A percentile compares a stretch with the other conserved stretches of the same genome.
phyloP scores from a whole-genome alignment of 495 filamentous ascomycete genomes.

The Aspergillus ellipticus region DNA sequence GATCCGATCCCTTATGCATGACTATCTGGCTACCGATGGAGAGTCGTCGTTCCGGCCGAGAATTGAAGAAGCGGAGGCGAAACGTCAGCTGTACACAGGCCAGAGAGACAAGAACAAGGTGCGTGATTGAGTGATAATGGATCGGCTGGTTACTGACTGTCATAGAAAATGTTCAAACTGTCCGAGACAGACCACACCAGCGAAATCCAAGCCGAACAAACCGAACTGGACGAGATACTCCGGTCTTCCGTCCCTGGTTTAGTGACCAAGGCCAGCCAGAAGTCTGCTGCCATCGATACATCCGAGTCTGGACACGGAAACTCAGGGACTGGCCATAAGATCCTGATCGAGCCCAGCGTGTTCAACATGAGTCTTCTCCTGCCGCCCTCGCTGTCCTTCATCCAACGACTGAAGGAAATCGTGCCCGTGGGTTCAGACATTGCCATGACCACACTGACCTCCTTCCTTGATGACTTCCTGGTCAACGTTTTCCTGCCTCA shows the following conservation, averaged over 20 bases:
- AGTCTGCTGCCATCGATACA: conserved; percentile 31
- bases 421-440: conserved; percentile 83
- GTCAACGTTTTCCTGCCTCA: conserved; percentile 98
- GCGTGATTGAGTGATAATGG: neutral
- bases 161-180: conserved; percentile 79
- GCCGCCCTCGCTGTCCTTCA: conserved; percentile 88
- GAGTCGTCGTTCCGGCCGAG: conserved; percentile 53
- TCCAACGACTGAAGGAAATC: conserved; percentile 85
- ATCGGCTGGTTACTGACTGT: conserved; percentile 19
- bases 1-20: conserved; percentile 90
- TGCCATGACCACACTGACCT: conserved; percentile 80
- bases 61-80: conserved; percentile 42
- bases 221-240: conserved; percentile 87
- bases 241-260: conserved; percentile 87
- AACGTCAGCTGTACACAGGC: conserved; percentile 55
- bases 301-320: conserved; percentile 40
- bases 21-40: conserved; percentile 93
- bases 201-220: conserved; percentile 74
- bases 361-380: conserved; percentile 96
- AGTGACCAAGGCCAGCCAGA: conserved; percentile 69
- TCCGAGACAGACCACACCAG: conserved; percentile 74
- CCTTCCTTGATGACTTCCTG: conserved; percentile 96
- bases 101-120: conserved; percentile 68
- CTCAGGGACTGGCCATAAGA: conserved; percentile 70
- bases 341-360: conserved; percentile 90